Conservation (phyloP, 2,329 filamentous ascomycete species). For the Colletotrichum siamense region DNA sequence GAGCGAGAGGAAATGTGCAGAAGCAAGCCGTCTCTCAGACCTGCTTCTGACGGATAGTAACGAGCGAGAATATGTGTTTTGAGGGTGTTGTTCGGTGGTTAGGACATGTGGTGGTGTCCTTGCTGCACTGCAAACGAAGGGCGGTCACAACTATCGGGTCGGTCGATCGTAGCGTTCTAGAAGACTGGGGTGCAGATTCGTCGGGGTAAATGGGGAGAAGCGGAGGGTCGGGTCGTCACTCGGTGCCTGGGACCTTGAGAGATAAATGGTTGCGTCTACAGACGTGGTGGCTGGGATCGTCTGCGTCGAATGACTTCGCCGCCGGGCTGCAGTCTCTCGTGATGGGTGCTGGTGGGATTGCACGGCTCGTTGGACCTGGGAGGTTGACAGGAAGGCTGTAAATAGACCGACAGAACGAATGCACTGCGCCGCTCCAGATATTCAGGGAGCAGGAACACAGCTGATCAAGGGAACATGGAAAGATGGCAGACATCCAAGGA, state of each 20-base stretch:
- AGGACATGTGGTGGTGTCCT: neutral
- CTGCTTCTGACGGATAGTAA: neutral
- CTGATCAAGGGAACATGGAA: neutral
- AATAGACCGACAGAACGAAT: neutral
- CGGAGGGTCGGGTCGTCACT: neutral
- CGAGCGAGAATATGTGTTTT: neutral
- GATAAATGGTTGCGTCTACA: neutral
- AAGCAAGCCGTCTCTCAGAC: neutral
- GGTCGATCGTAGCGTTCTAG: neutral
- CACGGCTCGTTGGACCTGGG: neutral
- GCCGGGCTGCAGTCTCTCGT: neutral
- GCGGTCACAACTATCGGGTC: neutral
- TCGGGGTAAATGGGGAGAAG: neutral
- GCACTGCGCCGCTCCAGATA: neutral
- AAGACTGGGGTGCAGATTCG: neutral
- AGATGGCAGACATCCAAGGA: neutral
- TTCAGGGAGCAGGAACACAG: neutral
- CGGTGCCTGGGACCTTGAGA: neutral
- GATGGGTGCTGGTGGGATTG: neutral
- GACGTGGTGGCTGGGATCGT: neutral
- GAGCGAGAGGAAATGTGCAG: neutral
- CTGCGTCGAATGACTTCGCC: neutral
- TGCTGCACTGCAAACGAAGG: neutral
- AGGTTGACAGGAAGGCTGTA: neutral
- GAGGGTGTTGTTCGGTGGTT: neutral